Base-by-base conservation (phyloP, 352 stramenopile species). In the Phytophthora citrophthora region DNA sequence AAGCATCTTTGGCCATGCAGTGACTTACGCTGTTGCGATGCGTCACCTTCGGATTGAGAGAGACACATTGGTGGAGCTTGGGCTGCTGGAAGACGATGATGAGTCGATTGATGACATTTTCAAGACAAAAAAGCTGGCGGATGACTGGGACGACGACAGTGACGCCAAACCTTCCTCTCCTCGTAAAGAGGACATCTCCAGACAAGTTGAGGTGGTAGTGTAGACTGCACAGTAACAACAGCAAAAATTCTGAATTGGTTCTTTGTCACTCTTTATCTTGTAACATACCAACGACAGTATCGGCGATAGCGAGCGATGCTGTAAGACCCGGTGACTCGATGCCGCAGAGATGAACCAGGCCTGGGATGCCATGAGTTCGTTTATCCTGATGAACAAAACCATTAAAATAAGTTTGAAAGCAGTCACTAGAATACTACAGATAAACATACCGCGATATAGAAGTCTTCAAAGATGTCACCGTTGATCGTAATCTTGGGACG, bases 261-360 rank as follows among this genome's bases (percentile, higher is more conserved):
- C 24, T 47, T 5, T 0, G 29, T 34, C 58, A 69, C 24, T 70
- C 52, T n/a, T 61, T 47, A 15, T 62, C 43, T 29, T 73, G 40
- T 4, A 94, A 31, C 56, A 91, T 80, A 7, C 72, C 57, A 11
- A 88, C 47, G 15, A 97, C 86, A 27, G 74, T 65, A 18, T 98
- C 83, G 3, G 81, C 91, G 23, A 98, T 90, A 4, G 89, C 85
- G 2, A 98, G 75, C 5, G 81, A 94, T 11, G 89, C 81, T 1
- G 93, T 98, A 74, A 97, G 74, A n/a, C 97, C 97, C 9, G 97
- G 97, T 16, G 94, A 99, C 66, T 99, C 97, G 34, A 99, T 98
- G 24, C 97, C 97, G 24, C 96, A 95, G 31, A 98, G 72, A 65
- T 98, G 90, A 45, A 98, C 81, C 11, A 98, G 79, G 18, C 90